Percentiles rank a stretch among this genome's conserved stretches.
Conservation (phyloP, 768 basidiomycete genomes). For the Serendipita sp. region DNA sequence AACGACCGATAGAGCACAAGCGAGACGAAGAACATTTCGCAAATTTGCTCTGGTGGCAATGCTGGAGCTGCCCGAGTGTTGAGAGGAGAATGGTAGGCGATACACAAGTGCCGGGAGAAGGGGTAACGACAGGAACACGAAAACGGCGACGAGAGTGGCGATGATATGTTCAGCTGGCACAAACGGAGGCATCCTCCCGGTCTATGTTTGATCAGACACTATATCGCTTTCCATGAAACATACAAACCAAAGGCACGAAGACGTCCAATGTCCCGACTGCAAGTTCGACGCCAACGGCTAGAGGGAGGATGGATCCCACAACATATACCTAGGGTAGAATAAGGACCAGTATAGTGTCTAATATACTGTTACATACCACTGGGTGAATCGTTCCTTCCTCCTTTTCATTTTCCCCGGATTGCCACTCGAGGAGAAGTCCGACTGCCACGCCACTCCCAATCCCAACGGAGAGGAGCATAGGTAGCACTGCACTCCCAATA, state of each 20-base stretch:
- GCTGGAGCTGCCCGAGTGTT: constrained; percentile 12
- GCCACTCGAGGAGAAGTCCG: neutral
- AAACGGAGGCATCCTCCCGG: constrained; percentile 57
- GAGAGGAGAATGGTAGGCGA: constrained; percentile 34
- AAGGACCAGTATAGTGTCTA: neutral
- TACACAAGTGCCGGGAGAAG: constrained; percentile 55
- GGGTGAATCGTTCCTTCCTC: neutral
- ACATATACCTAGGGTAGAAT: neutral
- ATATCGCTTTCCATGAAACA: neutral
- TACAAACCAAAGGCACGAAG: constrained; percentile 68
- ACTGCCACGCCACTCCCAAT: neutral
- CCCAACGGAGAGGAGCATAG: constrained; percentile 40
- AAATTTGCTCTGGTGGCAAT: constrained; percentile 8
- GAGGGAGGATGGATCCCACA: constrained; percentile 7
- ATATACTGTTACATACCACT: neutral
- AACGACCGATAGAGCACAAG: neutral
- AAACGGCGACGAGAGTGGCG: constrained; percentile 49
- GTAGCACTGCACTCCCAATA: constrained; percentile 62
- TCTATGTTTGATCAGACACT: constrained; percentile 24
- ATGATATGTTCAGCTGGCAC: constrained; percentile 83
- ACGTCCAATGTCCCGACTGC: constrained; percentile 54
- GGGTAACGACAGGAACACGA: constrained; percentile 42
- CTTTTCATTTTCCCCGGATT: too few relatives aligned
- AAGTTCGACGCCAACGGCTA: constrained; percentile 42
- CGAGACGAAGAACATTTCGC: neutral